These are phyloP conservation scores for Dryadomyces quercus-mongolicae DNA, from an alignment of 2,329 filamentous ascomycete species.

Conservation along the genomic window DNA sequence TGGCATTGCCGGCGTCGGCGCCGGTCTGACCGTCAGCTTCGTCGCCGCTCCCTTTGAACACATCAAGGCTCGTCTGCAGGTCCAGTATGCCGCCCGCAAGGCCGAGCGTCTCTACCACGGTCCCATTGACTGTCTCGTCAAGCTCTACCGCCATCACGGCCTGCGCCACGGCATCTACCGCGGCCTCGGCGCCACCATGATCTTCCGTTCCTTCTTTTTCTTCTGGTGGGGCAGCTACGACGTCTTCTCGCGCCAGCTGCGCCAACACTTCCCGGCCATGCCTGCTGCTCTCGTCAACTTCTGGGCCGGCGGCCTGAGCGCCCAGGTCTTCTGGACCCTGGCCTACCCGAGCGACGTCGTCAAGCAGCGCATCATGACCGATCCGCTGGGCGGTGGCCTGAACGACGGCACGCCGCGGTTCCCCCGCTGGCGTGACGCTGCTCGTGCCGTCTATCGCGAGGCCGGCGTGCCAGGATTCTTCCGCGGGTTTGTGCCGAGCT, in stretches of 20 bases:
- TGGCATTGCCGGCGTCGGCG: conserved; percentile 75
- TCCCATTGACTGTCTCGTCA: conserved; percentile 69
- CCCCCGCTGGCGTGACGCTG: conserved; percentile 67
- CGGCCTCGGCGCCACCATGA: conserved; percentile 69
- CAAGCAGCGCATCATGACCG: conserved; percentile 96
- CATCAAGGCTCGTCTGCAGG: conserved; percentile 84
- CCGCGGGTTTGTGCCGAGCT: conserved; percentile 88
- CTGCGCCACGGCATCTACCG: conserved; percentile 66
- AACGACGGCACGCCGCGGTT: conserved; percentile 59
- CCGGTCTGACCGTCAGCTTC: conserved; percentile 82
- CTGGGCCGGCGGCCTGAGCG: conserved; percentile 88
- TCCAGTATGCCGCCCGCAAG: conserved; percentile 80
- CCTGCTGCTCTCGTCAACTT: conserved; percentile 81
- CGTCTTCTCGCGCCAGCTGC: conserved; percentile 58
- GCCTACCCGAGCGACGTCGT: conserved; percentile 88
- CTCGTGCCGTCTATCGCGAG: conserved; percentile 62
- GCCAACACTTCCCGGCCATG: conserved; percentile 48
- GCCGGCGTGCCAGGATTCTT: conserved; percentile 72
- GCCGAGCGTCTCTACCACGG: conserved; percentile 69
- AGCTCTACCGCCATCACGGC: conserved; percentile 61
- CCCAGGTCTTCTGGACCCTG: conserved; percentile 89
- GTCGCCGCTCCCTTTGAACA: conserved; percentile 92
- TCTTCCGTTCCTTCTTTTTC: conserved; percentile 93
- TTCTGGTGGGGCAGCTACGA: conserved; percentile 98
- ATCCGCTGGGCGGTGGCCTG: conserved; percentile 62